phyloP scores from a whole-genome alignment of 306 rosid species.

The Cucurbita ficifolia region DNA sequence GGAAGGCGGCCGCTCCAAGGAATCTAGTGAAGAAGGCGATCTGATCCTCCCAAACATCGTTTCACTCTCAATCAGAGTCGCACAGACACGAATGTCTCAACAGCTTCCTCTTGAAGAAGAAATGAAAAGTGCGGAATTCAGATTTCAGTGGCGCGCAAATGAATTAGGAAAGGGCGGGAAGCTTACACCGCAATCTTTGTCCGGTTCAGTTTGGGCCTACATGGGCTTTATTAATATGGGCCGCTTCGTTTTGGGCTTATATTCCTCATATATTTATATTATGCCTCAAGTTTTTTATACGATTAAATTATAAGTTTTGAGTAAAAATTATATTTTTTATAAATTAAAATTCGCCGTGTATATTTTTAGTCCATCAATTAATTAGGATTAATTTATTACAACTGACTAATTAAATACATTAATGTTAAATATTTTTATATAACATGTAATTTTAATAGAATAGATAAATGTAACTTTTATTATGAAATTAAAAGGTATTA shows the following conservation, averaged over 20 bases:
- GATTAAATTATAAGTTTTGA: too few species aligned
- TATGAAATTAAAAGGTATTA: too few species aligned
- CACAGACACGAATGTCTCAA: background rate
- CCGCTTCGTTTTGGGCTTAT: background rate
- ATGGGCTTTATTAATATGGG: background rate
- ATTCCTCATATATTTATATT: background rate
- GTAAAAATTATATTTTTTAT: too few species aligned
- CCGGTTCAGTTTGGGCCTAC: background rate
- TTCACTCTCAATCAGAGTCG: background rate
- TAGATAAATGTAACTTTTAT: too few species aligned
- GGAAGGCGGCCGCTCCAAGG: conserved; percentile 50
- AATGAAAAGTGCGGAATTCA: background rate
- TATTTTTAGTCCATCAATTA: too few species aligned
- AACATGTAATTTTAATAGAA: too few species aligned
- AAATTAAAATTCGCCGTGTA: too few species aligned
- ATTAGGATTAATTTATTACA: too few species aligned
- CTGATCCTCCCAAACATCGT: conserved; percentile 72
- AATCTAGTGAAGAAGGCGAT: conserved; percentile 45
- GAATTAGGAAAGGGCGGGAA: conserved; percentile 35
- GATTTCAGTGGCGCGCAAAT: conserved; percentile 17
- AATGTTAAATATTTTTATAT: too few species aligned
- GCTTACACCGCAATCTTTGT: conserved; percentile 11
- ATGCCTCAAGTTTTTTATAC: too few species aligned
- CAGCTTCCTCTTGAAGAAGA: background rate
- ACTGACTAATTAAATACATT: too few species aligned